Conservation (phyloP, 2,329 filamentous ascomycete species). For the Bipolaris bicolor region DNA sequence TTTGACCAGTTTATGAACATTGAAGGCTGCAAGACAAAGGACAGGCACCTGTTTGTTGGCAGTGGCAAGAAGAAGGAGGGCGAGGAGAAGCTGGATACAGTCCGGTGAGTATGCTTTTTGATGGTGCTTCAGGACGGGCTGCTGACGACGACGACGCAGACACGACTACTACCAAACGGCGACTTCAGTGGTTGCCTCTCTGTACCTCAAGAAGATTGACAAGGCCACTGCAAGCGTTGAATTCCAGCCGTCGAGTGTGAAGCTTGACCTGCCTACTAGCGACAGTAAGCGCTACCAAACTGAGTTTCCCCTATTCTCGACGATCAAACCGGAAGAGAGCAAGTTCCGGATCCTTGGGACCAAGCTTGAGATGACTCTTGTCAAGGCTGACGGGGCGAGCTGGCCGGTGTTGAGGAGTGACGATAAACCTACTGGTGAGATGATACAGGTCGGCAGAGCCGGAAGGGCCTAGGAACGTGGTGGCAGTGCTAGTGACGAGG, state of each 20-base stretch:
- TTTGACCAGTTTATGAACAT: constrained; percentile 99
- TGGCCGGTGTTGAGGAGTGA: constrained; percentile 87
- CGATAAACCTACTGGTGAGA: constrained; percentile 75
- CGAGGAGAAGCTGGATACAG: constrained; percentile 79
- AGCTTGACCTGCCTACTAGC: constrained; percentile 82
- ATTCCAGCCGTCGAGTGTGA: constrained; percentile 68
- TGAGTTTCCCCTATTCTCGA: constrained; percentile 74
- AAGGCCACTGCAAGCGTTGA: constrained; percentile 76
- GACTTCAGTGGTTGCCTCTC: constrained; percentile 81
- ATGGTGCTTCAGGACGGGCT: neutral
- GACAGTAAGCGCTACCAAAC: constrained; percentile 84
- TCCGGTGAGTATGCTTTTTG: constrained; percentile 62
- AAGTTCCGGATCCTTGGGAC: constrained; percentile 83
- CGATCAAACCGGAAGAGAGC: constrained; percentile 77
- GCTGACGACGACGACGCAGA: constrained; percentile 49
- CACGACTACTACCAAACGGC: constrained; percentile 96
- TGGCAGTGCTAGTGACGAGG: constrained; percentile 1
- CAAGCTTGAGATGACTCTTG: constrained; percentile 82
- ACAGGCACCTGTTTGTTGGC: constrained; percentile 82
- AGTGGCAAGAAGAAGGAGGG: constrained; percentile 73
- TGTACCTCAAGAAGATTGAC: constrained; percentile 97
- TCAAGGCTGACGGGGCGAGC: constrained; percentile 73
- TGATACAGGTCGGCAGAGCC: constrained; percentile 86
- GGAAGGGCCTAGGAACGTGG: constrained; percentile 48
- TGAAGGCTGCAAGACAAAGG: constrained; percentile 83